Evolutionary conservation across 1,284 basidiomycete genomes (phyloP).

Genomic region (Ustilago lituana): DNA sequence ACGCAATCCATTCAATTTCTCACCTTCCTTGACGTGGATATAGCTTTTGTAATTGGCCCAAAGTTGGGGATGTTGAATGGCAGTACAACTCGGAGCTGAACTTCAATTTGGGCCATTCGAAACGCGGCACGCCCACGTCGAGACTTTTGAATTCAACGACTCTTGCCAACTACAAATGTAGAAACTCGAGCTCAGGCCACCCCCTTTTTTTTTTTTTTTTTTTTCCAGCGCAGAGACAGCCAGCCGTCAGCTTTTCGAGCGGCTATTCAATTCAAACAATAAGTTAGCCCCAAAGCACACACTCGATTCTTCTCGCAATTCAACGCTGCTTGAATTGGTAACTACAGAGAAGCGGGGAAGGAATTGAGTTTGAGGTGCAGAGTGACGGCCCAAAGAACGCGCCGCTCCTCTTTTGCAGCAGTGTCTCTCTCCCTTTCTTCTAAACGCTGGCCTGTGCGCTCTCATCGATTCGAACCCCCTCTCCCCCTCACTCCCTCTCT

Average conservation of each 20-base stretch:
- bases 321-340: neutral
- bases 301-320: neutral
- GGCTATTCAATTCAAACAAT: no score
- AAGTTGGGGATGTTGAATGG: conserved; percentile 22
- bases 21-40: conserved; percentile 5
- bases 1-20: no score
- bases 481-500: no score
- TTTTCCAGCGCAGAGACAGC: neutral
- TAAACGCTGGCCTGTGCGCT: conserved; percentile 40
- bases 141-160: no score
- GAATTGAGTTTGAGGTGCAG: conserved; percentile 8
- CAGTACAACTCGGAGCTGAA: no score
- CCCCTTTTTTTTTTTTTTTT: neutral
- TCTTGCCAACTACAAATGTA: neutral
- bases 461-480: no score
- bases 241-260: no score
- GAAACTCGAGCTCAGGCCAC: conserved; percentile 18
- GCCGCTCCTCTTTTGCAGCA: no score
- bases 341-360: conserved; percentile 11
- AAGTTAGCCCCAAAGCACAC: no score
- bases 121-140: conserved; percentile 6
- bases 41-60: neutral
- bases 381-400: neutral
- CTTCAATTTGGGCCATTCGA: neutral
- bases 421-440: conserved; percentile 31